A percentile compares a stretch with the other conserved stretches of the same genome.
Conservation (phyloP, 2,329 filamentous ascomycete species). For the Phoma sp. region DNA sequence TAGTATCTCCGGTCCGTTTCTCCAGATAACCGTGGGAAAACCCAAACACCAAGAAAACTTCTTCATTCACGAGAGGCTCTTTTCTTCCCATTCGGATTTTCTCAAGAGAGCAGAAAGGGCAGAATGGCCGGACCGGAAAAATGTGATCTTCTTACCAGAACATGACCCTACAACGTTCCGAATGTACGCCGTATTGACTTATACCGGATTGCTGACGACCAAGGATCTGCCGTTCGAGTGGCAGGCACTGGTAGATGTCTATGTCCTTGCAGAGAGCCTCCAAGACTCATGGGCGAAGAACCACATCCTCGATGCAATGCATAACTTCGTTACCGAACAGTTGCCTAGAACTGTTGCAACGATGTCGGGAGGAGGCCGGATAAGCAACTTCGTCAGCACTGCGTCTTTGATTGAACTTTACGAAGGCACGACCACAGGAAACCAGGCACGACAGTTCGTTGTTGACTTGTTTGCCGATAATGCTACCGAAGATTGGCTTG, state of each 20-base stretch:
- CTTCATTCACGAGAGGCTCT: neutral
- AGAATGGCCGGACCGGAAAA: neutral
- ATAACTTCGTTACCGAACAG: neutral
- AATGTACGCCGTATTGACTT: neutral
- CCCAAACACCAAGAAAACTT: neutral
- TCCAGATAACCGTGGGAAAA: neutral
- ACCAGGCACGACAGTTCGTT: neutral
- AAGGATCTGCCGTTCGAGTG: neutral
- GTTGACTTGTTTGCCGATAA: neutral
- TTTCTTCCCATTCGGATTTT: neutral
- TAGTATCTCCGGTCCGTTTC: neutral
- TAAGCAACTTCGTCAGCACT: neutral
- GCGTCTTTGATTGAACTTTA: neutral
- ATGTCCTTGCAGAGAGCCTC: slow-evolving; percentile 1
- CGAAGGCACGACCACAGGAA: neutral
- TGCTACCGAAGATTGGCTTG: neutral
- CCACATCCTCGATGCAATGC: neutral
- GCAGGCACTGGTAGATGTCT: neutral
- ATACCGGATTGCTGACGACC: neutral
- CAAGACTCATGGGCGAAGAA: neutral
- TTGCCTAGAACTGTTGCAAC: neutral
- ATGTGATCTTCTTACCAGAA: neutral
- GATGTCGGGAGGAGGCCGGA: no score
- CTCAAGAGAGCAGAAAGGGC: neutral
- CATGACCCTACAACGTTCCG: neutral